Conservation (phyloP, 78 protist species). For the Diacronema lutheri region DNA sequence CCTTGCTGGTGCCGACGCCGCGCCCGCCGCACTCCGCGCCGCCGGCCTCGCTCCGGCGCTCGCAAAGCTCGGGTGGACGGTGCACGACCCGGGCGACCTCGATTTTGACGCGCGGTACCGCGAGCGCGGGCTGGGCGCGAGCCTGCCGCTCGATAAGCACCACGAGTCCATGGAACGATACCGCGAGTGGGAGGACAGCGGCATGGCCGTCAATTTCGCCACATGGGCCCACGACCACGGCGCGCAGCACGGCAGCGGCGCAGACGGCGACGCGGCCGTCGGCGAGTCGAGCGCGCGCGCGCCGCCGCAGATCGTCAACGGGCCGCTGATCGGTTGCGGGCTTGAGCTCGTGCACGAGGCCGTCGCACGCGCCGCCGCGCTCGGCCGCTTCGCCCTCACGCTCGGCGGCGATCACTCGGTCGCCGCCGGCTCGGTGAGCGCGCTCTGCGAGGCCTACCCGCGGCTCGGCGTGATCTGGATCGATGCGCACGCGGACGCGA, state of each 20-base stretch:
- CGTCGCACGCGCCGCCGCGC: neutral
- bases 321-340: neutral
- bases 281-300: neutral
- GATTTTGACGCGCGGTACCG: neutral
- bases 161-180: neutral
- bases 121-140: neutral
- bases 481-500: conserved; percentile 63
- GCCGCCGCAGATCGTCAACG: neutral
- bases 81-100: conserved; percentile 21
- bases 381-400: neutral
- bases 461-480: conserved; percentile 42
- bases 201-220: neutral
- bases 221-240: too few relatives aligned
- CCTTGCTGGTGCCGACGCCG: conserved; percentile 26
- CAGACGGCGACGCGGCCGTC: too few relatives aligned
- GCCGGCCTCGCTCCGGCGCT: neutral
- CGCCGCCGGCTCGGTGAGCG: neutral
- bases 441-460: neutral
- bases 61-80: neutral
- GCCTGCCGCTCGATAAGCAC: neutral
- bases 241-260: too few relatives aligned
- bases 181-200: neutral
- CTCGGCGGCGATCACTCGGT: conserved; percentile 43
- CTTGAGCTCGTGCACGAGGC: neutral
- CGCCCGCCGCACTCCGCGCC: conserved; percentile 18